Base-by-base conservation (phyloP, 2,329 filamentous ascomycete species). In the Apiospora pterosperma region DNA sequence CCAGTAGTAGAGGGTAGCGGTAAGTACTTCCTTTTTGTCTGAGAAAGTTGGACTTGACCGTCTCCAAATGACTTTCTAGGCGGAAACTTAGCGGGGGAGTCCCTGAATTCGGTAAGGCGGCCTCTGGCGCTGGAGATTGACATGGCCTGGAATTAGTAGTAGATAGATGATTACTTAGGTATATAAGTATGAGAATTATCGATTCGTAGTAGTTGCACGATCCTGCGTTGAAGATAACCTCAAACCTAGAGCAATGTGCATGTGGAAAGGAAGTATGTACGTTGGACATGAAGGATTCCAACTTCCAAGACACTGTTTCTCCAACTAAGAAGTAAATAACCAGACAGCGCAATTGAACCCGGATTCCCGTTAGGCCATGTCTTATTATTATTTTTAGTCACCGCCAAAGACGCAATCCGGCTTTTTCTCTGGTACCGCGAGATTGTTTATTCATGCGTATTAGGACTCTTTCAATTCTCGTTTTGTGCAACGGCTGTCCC, bases 311-410 rank as follows among this genome's bases (percentile, higher is more conserved):
- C 48, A 34, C 16, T 55, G 28, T 34, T 55, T 34, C 48, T 55
- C 25, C 28, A 55, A 5, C 25, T 55, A 55, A 55, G 34, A 55
- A 5, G 48, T 55, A 55, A 55, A 55, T 19, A 55, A 34, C 44
- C 44, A 34, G 25, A 19, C 25, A 25, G 31, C 44, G 44, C 44
- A 28, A 34, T 34, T n/a, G n/a, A n/a, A n/a, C n/a, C 28, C 48
- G 48, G 21, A 16, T 52, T 28, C 25, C 48, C 48, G 48, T 34
- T 55, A 55, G 48, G 25, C 48, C 48, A 55, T 55, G 48, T 55
- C 48, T 34, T 55, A 61, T 61, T 61, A 39, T 61, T 61, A 61
- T 61, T 61, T 60, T 61, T 61, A 61, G 59, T 61, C 59, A 61
- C 59, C 59, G 59, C 59, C 59, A n/a, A 31, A 41, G 21, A 25